Evolutionary conservation across 1,139 yeast species (phyloP), one percentile per base, ranked within the genome.

Genomic region (Blastobotrys illinoisensis): DNA sequence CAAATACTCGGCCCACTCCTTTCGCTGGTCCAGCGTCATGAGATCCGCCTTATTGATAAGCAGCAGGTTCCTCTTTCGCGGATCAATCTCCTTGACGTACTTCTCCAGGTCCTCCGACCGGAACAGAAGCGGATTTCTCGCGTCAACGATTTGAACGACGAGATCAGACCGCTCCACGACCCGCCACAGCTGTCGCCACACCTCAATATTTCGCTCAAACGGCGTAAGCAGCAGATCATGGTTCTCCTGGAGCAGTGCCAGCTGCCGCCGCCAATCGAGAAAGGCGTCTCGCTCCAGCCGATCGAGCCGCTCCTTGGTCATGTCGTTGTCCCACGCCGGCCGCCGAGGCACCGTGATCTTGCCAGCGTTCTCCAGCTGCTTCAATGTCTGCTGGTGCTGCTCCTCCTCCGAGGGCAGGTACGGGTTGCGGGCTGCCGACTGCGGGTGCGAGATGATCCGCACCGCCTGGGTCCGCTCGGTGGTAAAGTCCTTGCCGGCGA

Each of bases 111-210:
- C 99, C 36, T 82, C 81, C 1, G 97, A 90, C 69, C 98, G 80
- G 75, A 89, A 95, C 59, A 90, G 78, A 56, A 91, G 74, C 2
- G 99, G 99, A 67, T 88, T 90, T 72, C 99, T 80, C 7, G 98
- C 98, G 74, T 95, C 99, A 32, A 93, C 99, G 74, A 95, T 95
- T 70, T 95, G 99, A 3, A 95, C 98, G 49, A 95, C 82, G 64
- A 95, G 78, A 71, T 93, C 97, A 50, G 95, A 87, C 67, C 99
- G 81, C 70, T 95, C 99, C 16, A 91, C 89, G 52, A 95, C 99
- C 73, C 99, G 80, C 99, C 99, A 95, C 62, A 95, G 76, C 72
- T 95, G 99, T 69, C 95, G 84, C 99, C 99, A 95, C 57, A 95
- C 98, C 75, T 93, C 97, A 62, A 95, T 78, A 69, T 95, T 95